Conservation (phyloP, 2,329 filamentous ascomycete species). For the Fusarium nelsonii region DNA sequence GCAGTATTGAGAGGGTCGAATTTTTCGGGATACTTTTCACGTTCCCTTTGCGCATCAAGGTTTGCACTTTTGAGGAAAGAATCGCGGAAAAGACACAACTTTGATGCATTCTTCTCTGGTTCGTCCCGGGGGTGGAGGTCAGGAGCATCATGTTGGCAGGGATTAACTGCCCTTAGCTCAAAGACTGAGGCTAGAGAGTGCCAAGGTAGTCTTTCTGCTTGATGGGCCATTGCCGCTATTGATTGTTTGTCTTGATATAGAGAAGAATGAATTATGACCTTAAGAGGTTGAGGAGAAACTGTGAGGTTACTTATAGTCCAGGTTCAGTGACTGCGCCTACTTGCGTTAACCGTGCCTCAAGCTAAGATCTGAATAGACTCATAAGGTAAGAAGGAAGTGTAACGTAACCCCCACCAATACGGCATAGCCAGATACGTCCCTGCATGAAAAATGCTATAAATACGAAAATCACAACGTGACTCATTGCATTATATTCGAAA, state of each 20-base stretch:
- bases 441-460: too few species aligned
- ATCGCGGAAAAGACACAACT: not conserved
- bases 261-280: too few species aligned
- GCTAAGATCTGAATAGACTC: not conserved
- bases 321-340: not conserved
- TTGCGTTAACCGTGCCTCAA: not conserved
- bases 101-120: not conserved
- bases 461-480: too few species aligned
- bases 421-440: too few species aligned
- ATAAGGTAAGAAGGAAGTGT: not conserved
- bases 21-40: not conserved
- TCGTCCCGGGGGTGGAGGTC: slow-evolving; percentile 23
- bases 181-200: slow-evolving; percentile 17
- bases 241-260: too few species aligned
- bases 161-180: slow-evolving; percentile 12
- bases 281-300: too few species aligned
- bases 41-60: not conserved
- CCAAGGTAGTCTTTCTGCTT: slow-evolving; percentile 28
- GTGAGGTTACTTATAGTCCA: not conserved
- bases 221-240: slow-evolving; percentile 8
- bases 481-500: too few species aligned
- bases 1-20: not conserved
- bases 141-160: slow-evolving; percentile 14
- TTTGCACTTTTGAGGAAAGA: not conserved
- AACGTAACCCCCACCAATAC: too few species aligned